Conservation (phyloP, 495 filamentous ascomycete genomes). For the Hypoxylon rickii region DNA sequence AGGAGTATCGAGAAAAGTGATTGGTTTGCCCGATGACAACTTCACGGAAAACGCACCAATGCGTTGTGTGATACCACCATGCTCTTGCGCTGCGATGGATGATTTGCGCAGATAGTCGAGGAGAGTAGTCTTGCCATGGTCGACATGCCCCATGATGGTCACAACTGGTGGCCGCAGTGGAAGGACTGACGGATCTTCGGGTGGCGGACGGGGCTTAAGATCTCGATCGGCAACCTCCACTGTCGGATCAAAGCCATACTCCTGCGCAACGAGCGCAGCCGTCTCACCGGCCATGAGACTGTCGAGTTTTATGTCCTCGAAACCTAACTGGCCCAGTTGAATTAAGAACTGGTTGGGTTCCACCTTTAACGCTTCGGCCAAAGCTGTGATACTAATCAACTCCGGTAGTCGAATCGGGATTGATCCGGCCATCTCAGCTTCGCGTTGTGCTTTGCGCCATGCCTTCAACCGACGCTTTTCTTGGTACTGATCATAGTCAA, state of each 20-base stretch:
- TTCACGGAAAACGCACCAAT: constrained; percentile 97
- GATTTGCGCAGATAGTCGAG: constrained; percentile 93
- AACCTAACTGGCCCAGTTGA: constrained; percentile 80
- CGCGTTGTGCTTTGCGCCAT: constrained; percentile 44
- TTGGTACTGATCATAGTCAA: constrained; percentile 42
- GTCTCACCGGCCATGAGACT: constrained; percentile 89
- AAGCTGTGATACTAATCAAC: constrained; percentile 83
- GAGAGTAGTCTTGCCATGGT: constrained; percentile 97
- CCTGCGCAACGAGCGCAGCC: constrained; percentile 85
- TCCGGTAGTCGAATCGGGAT: constrained; percentile 76
- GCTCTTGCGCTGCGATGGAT: constrained; percentile 85
- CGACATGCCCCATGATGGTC: constrained; percentile 99
- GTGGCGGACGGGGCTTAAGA: constrained; percentile 69
- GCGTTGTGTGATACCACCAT: constrained; percentile 98
- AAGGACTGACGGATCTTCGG: constrained; percentile 70
- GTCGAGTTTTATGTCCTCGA: constrained; percentile 76
- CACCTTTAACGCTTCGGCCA: constrained; percentile 78
- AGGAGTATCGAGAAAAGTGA: constrained; percentile 97
- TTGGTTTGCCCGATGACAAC: constrained; percentile 80
- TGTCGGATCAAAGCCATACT: constrained; percentile 91
- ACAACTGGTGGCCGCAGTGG: constrained; percentile 88
- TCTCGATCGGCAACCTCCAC: constrained; percentile 74
- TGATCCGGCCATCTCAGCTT: constrained; percentile 37
- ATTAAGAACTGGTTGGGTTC: constrained; percentile 68
- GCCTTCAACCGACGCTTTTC: constrained; percentile 44